Evolutionary conservation across 768 basidiomycete genomes (phyloP).

Genomic region (Amanita rimosa): DNA sequence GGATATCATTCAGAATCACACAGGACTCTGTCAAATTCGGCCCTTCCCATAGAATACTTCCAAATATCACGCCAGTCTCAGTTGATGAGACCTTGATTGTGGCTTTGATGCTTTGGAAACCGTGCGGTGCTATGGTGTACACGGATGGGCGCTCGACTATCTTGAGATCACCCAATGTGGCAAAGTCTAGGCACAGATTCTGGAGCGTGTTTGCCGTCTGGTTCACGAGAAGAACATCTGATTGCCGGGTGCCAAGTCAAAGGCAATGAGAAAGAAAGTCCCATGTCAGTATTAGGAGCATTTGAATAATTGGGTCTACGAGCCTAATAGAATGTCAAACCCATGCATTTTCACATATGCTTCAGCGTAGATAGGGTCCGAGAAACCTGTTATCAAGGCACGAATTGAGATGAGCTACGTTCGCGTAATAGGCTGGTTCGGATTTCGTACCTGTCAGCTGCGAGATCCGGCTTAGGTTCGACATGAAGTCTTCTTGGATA

Average conservation of each 20-base stretch:
- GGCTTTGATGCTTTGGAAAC: conserved; percentile 97
- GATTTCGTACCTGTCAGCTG: conserved; percentile 73
- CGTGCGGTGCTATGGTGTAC: conserved; percentile 89
- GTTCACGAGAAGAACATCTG: conserved; percentile 94
- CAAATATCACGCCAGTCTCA: conserved; percentile 97
- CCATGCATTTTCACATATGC: conserved; percentile 97
- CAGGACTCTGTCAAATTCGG: conserved; percentile 79
- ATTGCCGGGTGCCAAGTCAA: neutral
- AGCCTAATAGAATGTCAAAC: conserved; percentile 91
- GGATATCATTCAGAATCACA: conserved; percentile 94
- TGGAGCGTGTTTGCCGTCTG: conserved; percentile 91
- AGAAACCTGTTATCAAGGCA: conserved; percentile 55
- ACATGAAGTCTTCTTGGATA: conserved; percentile 85
- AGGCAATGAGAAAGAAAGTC: neutral
- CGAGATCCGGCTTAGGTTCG: conserved; percentile 85
- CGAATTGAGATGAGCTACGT: neutral
- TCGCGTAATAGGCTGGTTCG: neutral
- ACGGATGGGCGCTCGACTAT: conserved; percentile 93
- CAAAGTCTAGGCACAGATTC: conserved; percentile 95
- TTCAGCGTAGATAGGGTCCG: conserved; percentile 96
- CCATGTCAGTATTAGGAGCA: neutral
- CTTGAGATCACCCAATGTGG: conserved; percentile 93
- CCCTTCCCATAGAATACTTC: conserved; percentile 94
- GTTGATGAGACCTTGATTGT: conserved; percentile 98
- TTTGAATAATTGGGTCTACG: conserved; percentile 8